These are phyloP conservation scores for Metroxylon sagu DNA, from an alignment of 176 grass and related monocot genomes.

Conservation along the genomic window DNA sequence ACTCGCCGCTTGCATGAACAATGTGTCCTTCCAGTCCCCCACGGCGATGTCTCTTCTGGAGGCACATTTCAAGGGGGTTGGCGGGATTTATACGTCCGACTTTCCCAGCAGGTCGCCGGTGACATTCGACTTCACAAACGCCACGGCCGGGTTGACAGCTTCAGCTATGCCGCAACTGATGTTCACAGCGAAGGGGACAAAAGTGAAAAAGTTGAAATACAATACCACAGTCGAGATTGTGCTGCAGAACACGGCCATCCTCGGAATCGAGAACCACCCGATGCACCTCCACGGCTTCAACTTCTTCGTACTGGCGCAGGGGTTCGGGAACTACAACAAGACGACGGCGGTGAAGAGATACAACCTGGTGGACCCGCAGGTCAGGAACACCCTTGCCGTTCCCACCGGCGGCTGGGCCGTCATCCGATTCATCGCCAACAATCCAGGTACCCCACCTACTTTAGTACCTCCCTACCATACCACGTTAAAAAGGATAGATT, in stretches of 20 bases:
- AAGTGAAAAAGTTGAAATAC: constrained; percentile 16
- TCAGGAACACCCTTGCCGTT: not conserved
- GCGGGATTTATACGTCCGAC: too few species aligned
- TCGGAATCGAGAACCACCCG: not conserved
- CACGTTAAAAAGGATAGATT: too few species aligned
- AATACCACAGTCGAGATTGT: constrained; percentile 22
- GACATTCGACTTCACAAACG: not conserved
- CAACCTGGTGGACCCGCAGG: not conserved
- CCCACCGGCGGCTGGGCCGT: not conserved
- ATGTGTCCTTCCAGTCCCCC: too few species aligned
- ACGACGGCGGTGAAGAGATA: not conserved
- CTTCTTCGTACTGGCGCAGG: not conserved
- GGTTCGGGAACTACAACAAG: constrained; percentile 1
- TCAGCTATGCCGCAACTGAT: too few species aligned
- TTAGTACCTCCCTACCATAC: too few species aligned
- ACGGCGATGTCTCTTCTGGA: too few species aligned
- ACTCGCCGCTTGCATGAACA: too few species aligned
- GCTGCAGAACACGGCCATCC: constrained; percentile 20
- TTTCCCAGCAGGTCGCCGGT: not conserved
- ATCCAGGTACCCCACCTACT: not conserved
- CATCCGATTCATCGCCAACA: not conserved
- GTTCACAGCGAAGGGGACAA: constrained; percentile 7
- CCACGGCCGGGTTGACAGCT: too few species aligned
- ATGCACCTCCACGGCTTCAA: constrained; percentile 9
- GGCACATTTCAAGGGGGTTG: too few species aligned